Evolutionary conservation across 139 green algal species (phyloP).

Genomic region (Chlorella sp.): DNA sequence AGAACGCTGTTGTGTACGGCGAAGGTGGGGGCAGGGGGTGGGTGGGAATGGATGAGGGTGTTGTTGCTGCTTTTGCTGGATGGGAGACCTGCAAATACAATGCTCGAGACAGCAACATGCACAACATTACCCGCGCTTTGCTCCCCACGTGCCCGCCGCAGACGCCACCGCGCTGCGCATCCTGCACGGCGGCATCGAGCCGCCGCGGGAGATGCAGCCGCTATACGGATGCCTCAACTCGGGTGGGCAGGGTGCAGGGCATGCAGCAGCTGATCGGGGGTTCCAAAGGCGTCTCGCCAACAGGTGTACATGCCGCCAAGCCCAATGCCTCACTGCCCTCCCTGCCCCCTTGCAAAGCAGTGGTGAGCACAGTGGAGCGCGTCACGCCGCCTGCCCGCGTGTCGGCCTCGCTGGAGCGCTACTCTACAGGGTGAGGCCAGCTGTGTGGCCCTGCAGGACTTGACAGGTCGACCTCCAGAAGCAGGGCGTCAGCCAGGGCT

Average conservation of each 20-base stretch:
- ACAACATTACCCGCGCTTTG: neutral
- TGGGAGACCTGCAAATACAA: no score
- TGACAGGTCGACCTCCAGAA: no score
- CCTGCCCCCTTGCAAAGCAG: neutral
- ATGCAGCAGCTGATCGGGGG: no score
- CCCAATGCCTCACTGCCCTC: no score
- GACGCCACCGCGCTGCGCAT: slow-evolving; percentile 2
- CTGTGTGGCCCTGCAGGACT: no score
- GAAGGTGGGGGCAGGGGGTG: neutral
- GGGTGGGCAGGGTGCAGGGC: no score
- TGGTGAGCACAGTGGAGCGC: neutral
- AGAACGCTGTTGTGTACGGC: neutral
- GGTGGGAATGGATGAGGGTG: no score
- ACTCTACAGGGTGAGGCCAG: neutral
- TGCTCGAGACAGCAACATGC: neutral
- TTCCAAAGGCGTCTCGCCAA: no score
- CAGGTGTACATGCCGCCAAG: no score
- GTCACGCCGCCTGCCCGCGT: slow-evolving; percentile 1
- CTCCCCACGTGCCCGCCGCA: neutral
- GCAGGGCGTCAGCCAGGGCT: no score
- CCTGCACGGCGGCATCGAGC: neutral
- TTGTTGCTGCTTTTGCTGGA: no score
- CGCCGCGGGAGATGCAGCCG: slow-evolving; percentile 21
- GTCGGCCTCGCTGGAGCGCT: slow-evolving; percentile 15
- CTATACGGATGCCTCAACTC: neutral